Evolutionary conservation across 805 yeast genomes (phyloP), one percentile per base, ranked within the genome.

Genomic region (Ogataea chonburiensis): DNA sequence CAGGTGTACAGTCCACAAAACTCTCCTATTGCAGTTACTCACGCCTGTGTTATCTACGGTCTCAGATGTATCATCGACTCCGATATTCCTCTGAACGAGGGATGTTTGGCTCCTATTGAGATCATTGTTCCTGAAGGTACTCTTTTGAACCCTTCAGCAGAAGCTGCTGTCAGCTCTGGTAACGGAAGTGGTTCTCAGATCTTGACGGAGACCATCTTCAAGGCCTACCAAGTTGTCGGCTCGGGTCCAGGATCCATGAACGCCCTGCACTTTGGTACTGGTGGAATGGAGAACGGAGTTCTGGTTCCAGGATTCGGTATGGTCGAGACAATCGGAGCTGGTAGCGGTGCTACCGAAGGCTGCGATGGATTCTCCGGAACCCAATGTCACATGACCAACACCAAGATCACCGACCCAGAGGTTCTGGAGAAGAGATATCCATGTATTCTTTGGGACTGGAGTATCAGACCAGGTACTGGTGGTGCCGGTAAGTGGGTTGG

Each of bases 181-280:
- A 76, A 75, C 47, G 79, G 76, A 11, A 81, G 85, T 61, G 88
- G 96, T 1, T 81, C 95, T 2, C 96, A 89, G 61, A 73, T 95
- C 48, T 77, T 89, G 22, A 86, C 91, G 0, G 96, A 86, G 60
- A 88, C 82, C 4, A 73, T 89, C 19, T 68, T 88, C 52, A 80
- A 79, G 50, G 91, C 96, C 0, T 86, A 86, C 56, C 72, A 75
- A 38, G 82, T 86, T 5, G 79, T 84, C 54, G 95, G 95, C 2
- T 95, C 87, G 40, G 85, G 95, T 1, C 95, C 86, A 56, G 95
- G 96, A 18, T 87, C 91, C 38, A 84, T 93, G 64, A 88, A 88
- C 61, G 86, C 86, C 59, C 70, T 88, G 42, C 84, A 93, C 0
- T 88, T 87, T 64, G 96, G 96, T 30, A 31, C 27, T 8, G 40